Percentiles rank a stretch among this genome's conserved stretches.
These are phyloP conservation scores for Limnanthes douglasii DNA, from an alignment of 345 rosid species.

Conservation along the genomic window DNA sequence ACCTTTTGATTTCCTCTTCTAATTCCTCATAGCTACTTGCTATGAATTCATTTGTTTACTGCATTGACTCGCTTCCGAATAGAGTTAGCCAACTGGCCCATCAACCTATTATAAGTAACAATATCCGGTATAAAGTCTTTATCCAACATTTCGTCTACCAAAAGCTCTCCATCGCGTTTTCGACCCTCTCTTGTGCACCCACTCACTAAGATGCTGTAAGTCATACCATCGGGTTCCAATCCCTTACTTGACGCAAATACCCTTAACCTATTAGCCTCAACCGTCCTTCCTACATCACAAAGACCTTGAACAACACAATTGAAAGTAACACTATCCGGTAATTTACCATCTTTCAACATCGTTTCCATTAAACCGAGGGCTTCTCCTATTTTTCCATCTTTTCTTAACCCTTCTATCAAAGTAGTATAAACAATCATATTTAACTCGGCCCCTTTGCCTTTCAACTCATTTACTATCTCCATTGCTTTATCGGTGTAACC, in stretches of 20 bases:
- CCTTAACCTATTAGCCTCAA: slow-evolving; percentile 48
- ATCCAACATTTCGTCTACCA: slow-evolving; percentile 83
- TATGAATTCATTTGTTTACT: no score
- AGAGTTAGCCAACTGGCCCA: slow-evolving; percentile 35
- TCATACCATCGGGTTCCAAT: slow-evolving; percentile 38
- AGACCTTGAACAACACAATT: slow-evolving; percentile 66
- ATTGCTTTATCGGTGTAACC: slow-evolving; percentile 33
- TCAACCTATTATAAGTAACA: slow-evolving; percentile 50
- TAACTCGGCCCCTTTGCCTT: slow-evolving; percentile 46
- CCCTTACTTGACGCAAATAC: slow-evolving; percentile 49
- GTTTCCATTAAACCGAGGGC: slow-evolving; percentile 42
- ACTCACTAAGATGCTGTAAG: slow-evolving; percentile 37
- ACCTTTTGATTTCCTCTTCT: slow-evolving; percentile 39
- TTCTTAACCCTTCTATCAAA: slow-evolving; percentile 69
- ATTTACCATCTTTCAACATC: slow-evolving; percentile 35
- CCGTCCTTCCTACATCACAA: slow-evolving; percentile 34
- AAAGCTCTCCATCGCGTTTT: slow-evolving; percentile 40
- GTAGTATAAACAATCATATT: slow-evolving; percentile 63
- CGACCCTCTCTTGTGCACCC: slow-evolving; percentile 44
- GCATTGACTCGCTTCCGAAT: no score
- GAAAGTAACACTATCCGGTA: slow-evolving; percentile 69
- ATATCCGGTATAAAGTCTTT: slow-evolving; percentile 58
- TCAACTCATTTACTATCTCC: slow-evolving; percentile 38
- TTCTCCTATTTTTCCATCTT: slow-evolving; percentile 26
- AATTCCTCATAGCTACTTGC: slow-evolving; percentile 62